Conservation (phyloP, 176 grass and related monocot species). For the Rhipidocladum racemiflorum region DNA sequence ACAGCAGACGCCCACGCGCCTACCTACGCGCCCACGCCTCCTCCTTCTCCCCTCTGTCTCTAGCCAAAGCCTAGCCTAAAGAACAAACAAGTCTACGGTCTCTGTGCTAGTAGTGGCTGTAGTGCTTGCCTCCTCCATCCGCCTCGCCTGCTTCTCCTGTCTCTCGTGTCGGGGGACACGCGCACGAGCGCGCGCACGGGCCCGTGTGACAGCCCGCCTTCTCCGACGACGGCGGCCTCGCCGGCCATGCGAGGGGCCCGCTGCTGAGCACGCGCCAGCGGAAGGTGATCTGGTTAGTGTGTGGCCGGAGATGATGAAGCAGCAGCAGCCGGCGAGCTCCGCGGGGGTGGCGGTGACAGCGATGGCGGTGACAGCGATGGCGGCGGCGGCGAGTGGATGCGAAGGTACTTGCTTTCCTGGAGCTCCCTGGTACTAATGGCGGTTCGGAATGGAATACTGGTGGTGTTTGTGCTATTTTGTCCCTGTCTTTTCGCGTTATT, state of each 20-base stretch:
- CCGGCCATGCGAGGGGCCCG: slow-evolving; percentile 30
- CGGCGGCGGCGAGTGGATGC: neutral
- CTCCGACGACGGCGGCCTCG: neutral
- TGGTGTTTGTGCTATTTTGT: neutral
- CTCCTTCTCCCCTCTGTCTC: neutral
- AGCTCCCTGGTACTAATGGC: neutral
- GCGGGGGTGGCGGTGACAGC: neutral
- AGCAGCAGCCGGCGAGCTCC: slow-evolving; percentile 29
- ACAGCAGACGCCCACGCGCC: neutral
- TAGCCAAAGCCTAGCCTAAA: neutral
- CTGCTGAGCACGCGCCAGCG: slow-evolving; percentile 16
- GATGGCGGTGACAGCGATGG: neutral
- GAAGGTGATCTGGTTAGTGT: neutral
- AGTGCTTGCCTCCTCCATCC: slow-evolving; percentile 5
- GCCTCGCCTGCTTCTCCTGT: slow-evolving; percentile 41
- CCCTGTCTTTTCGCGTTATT: neutral
- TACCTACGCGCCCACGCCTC: neutral
- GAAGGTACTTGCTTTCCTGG: slow-evolving; percentile 31
- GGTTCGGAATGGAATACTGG: slow-evolving; percentile 1
- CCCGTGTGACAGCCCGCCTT: neutral
- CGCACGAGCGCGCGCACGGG: neutral
- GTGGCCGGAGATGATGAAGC: slow-evolving; percentile 22
- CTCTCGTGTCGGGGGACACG: slow-evolving; percentile 45
- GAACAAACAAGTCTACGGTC: slow-evolving; percentile 29
- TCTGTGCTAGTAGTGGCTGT: slow-evolving; percentile 23